Conservation (phyloP, 345 rosid species). For the Sonneratia caseolaris region DNA sequence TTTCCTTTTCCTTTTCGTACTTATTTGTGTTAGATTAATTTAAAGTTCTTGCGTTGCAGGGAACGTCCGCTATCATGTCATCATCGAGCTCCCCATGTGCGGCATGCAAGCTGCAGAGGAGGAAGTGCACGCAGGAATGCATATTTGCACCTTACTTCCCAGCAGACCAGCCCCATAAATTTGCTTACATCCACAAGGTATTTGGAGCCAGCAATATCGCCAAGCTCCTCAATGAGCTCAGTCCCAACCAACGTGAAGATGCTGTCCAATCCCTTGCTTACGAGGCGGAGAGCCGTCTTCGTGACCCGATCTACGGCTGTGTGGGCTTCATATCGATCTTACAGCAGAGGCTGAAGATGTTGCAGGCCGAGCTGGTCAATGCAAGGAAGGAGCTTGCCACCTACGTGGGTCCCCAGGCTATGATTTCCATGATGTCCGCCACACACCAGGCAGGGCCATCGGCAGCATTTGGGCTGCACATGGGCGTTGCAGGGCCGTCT, state of each 20-base stretch:
- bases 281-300: constrained; percentile 72
- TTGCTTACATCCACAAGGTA: constrained; percentile 43
- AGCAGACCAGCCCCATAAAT: constrained; percentile 63
- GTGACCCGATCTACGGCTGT: constrained; percentile 82
- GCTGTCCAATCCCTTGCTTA: constrained; percentile 71
- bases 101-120: constrained; percentile 61
- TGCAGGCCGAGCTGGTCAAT: constrained; percentile 34
- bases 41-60: neutral
- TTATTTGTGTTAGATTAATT: neutral
- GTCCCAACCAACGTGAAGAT: constrained; percentile 43
- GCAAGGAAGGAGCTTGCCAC: constrained; percentile 53
- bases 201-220: constrained; percentile 76
- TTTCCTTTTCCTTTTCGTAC: neutral
- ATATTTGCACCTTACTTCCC: constrained; percentile 79
- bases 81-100: constrained; percentile 67
- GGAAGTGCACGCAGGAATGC: constrained; percentile 78
- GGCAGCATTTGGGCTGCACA: constrained; percentile 9
- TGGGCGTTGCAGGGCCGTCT: constrained; percentile 1
- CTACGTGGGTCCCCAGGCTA: constrained; percentile 10
- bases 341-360: constrained; percentile 48
- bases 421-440: constrained; percentile 18
- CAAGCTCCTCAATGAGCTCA: constrained; percentile 57
- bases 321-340: constrained; percentile 64
- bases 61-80: constrained; percentile 28
- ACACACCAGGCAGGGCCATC: constrained; percentile 21